Evolutionary conservation across 179 eudicot genomes (phyloP), one percentile per base, ranked within the genome.

Genomic region (Camellia oleifera): DNA sequence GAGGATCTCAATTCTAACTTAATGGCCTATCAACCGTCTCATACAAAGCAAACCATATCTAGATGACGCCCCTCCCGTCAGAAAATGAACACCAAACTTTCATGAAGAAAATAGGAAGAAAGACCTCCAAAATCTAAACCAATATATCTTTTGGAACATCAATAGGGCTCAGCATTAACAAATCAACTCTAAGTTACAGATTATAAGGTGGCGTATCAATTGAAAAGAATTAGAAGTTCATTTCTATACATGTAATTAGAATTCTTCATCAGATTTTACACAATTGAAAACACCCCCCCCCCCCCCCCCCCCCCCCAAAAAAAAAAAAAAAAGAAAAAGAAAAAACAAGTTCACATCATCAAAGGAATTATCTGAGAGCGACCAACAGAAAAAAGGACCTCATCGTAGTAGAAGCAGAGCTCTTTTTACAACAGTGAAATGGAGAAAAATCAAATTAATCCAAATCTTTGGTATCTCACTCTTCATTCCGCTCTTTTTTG

Each of bases 211-310:
- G 52, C 44, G 6, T 69, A 45, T 7, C 12, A 17, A 45, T 69
- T 5, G 13, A 45, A 44, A 69, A 3, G 72, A 69, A 69, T 46
- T 69, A 3, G 20, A 14, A 69, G 52, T 44, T 44, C 5, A 26
- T 74, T 32, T 40, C 77, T 74, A 61, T 56, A 74, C 65, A 57
- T 74, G 23, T 26, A 20, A 65, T 65, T 13, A 65, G 4, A 65
- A 65, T 74, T 53, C 52, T 74, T 53, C 32, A 2, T 32, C 8
- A n/a, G 44, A 40, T 40, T 15, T 3, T 57, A 15, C 65, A 32
- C 9, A 15, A 74, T 57, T 15, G 50, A 32, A 32, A 32, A 0
- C 32, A 0, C 32, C 32, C 32, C 32, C 32, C 32, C 32, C 32
- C 32, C 32, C 32, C 26, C 1, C 32, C 32, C 1, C 32, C 32